Conservation (phyloP, 805 yeast species). For the Candida arabinofermentans region DNA sequence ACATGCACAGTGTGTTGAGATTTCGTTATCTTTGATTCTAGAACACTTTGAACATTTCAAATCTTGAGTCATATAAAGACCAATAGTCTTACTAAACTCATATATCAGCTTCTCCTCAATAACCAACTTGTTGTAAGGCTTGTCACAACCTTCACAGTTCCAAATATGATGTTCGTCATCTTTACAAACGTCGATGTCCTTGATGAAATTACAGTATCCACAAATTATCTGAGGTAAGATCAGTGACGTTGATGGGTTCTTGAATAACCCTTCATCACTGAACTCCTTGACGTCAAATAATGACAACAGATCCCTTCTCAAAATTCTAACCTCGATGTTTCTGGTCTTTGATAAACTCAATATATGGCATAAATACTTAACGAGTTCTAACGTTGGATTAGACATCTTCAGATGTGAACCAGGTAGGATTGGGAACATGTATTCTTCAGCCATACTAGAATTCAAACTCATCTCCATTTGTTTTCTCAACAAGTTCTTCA, state of each 20-base stretch:
- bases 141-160: constrained; percentile 65
- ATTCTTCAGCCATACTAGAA: constrained; percentile 52
- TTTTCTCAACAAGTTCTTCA: constrained; percentile 58
- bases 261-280: constrained; percentile 66
- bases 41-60: constrained; percentile 75
- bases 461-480: constrained; percentile 73
- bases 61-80: constrained; percentile 75
- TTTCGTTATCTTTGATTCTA: constrained; percentile 57
- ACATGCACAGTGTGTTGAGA: constrained; percentile 76
- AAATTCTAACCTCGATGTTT: constrained; percentile 64
- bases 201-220: constrained; percentile 67
- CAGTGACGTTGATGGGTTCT: constrained; percentile 70
- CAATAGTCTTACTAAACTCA: constrained; percentile 50
- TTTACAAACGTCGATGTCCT: constrained; percentile 80
- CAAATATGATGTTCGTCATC: constrained; percentile 51
- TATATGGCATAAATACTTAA: constrained; percentile 70
- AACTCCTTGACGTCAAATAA: constrained; percentile 83
- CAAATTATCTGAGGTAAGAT: constrained; percentile 68
- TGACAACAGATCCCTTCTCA: constrained; percentile 70
- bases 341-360: constrained; percentile 62
- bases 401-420: constrained; percentile 59
- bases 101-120: constrained; percentile 78
- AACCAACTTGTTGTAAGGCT: constrained; percentile 57
- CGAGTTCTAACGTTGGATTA: constrained; percentile 77
- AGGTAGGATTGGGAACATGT: constrained; percentile 69